Conservation (phyloP, 2,329 filamentous ascomycete genomes). For the Harringtonia lauricola region DNA sequence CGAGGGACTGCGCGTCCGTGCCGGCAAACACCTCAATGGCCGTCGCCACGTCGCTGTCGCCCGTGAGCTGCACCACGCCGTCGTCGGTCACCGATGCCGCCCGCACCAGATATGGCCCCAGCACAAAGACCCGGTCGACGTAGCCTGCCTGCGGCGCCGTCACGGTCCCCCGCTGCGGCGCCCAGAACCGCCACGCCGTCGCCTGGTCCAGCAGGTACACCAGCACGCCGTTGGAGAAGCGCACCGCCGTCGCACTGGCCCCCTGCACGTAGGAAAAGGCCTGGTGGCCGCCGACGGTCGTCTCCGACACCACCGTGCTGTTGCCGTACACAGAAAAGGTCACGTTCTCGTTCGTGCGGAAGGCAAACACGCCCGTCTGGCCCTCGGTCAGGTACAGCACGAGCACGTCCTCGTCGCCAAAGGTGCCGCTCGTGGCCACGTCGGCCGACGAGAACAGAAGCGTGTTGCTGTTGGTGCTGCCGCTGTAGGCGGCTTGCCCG, state of each 20-base stretch:
- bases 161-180: constrained; percentile 26
- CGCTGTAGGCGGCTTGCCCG: constrained; percentile 27
- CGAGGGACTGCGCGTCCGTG: constrained; percentile 30
- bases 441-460: constrained; percentile 61
- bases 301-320: constrained; percentile 20
- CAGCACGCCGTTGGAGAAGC: constrained; percentile 36
- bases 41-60: constrained; percentile 8
- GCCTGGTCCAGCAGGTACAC: constrained; percentile 40
- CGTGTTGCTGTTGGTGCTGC: constrained; percentile 16
- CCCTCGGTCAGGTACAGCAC: constrained; percentile 46
- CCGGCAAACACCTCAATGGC: constrained; percentile 46
- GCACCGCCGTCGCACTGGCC: constrained; percentile 31
- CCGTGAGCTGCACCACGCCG: neutral
- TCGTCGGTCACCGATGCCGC: constrained; percentile 3
- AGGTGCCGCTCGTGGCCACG: constrained; percentile 35
- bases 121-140: constrained; percentile 40
- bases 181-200: constrained; percentile 46
- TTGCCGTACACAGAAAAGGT: constrained; percentile 29
- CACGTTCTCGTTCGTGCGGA: constrained; percentile 26
- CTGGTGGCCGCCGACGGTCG: constrained; percentile 17
- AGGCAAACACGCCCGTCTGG: constrained; percentile 37
- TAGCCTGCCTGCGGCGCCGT: constrained; percentile 24
- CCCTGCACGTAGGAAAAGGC: constrained; percentile 35
- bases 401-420: constrained; percentile 45
- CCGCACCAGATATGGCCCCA: constrained; percentile 29